Evolutionary conservation across 805 yeast species (phyloP), one percentile per base, ranked within the genome.

Genomic region (Suhomyces xylopsoci): DNA sequence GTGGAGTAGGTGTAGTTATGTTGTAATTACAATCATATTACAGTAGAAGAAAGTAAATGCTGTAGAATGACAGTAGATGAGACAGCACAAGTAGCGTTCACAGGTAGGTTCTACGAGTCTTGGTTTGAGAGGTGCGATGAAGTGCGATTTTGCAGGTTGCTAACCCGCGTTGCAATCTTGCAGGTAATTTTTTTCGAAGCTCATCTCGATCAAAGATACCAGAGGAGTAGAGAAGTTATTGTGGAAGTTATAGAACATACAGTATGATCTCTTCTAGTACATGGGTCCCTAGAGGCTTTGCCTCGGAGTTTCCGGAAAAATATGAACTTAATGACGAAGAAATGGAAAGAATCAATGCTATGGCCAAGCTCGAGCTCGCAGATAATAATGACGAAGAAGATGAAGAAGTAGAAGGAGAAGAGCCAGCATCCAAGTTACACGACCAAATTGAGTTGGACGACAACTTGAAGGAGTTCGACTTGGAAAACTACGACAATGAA

Each of bases 231-330:
- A 42, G 45, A 42, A 20, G 7, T 24, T n/a, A 42, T 42, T 8
- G 45, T n/a, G 22, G 20, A 28, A 28, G 7, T 28, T 3, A 24
- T 22, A 5, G 22, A 20, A 20, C 25, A 22, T 22, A 22, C 22
- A 42, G 30, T 38, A 91, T 92, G 97, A 87, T 93, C 58, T 90
- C 99, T 40, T 87, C 97, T 25, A 85, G 94, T 47, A 76, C 85
- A 49, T 94, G 99, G 98, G 97, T 93, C 22, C 97, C 98, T 48
- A 83, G 97, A 63, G 99, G 99, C 5, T 88, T 80, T 69, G 96
- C 99, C 26, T 82, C 96, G 38, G 97, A 92, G 69, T 89, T 86
- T 65, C 98, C 99, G 5, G 90, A 84, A 62, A 82, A 87, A 64
- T 91, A 90, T 62, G 96, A 90, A 59, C 74, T 93, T 51, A 85